A percentile compares a stretch with the other conserved stretches of the same genome.
phyloP scores from a whole-genome alignment of 2,329 filamentous ascomycete species.

The Colletotrichum sansevieriae region DNA sequence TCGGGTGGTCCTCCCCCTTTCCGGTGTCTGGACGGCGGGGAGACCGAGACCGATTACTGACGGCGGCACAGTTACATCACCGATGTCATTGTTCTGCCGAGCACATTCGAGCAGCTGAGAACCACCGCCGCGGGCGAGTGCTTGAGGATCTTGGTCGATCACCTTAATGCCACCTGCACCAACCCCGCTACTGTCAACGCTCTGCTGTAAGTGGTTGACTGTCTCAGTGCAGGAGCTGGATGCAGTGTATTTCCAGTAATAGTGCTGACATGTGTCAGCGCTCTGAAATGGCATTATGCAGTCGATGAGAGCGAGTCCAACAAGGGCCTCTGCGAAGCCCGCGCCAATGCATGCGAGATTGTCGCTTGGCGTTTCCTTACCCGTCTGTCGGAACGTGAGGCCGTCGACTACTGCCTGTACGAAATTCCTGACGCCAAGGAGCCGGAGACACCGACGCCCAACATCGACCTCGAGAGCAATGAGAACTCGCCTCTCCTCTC shows the following conservation, averaged over 20 bases:
- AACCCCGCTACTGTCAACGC: constrained; percentile 80
- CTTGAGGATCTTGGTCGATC: constrained; percentile 70
- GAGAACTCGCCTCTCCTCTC: constrained; percentile 63
- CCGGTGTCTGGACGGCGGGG: background rate
- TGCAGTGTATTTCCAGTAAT: background rate
- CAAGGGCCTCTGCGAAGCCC: constrained; percentile 72
- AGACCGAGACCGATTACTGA: constrained; percentile 28
- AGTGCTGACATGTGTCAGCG: constrained; percentile 59
- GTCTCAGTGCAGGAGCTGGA: background rate
- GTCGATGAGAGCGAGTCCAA: constrained; percentile 70
- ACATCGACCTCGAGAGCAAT: constrained; percentile 58
- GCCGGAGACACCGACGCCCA: constrained; percentile 41
- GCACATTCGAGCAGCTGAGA: constrained; percentile 80
- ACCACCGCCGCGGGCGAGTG: constrained; percentile 73
- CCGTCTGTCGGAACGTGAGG: constrained; percentile 78
- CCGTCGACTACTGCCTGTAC: constrained; percentile 80
- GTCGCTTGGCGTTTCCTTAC: constrained; percentile 84
- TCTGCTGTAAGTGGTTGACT: constrained; percentile 70
- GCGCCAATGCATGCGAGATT: constrained; percentile 82
- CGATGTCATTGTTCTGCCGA: constrained; percentile 72
- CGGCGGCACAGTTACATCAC: constrained; percentile 67
- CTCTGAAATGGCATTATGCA: constrained; percentile 81
- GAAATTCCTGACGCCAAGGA: constrained; percentile 70
- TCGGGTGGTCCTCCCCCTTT: constrained; percentile 2
- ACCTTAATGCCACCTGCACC: constrained; percentile 72